Conservation (phyloP, 2,329 filamentous ascomycete species). For the Ceratocystiopsis minuta region DNA sequence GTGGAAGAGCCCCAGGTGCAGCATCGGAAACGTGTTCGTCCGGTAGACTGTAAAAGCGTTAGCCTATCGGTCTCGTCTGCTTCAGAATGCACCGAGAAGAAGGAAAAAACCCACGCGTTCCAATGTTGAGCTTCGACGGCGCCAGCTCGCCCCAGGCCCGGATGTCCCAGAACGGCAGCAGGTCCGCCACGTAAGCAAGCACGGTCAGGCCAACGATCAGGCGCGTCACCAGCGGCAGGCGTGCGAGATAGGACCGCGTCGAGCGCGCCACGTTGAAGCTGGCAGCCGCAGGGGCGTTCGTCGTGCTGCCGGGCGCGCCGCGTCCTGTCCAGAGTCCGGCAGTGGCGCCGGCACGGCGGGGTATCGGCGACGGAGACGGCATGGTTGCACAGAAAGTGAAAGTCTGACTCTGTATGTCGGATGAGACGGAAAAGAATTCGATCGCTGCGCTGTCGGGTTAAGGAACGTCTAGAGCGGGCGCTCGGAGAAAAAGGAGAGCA, state of each 20-base stretch:
- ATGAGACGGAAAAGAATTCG: no score
- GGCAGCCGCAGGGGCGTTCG: conserved; percentile 1
- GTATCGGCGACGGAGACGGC: background rate
- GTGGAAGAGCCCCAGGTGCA: conserved; percentile 71
- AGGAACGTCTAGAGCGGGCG: no score
- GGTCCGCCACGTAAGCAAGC: conserved; percentile 47
- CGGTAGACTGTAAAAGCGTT: conserved; percentile 51
- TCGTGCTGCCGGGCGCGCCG: no score
- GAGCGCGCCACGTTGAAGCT: conserved; percentile 54
- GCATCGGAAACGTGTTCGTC: conserved; percentile 77
- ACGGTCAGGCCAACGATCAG: conserved; percentile 48
- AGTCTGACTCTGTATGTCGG: no score
- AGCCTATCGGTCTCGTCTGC: background rate
- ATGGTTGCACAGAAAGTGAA: background rate
- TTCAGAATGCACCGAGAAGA: background rate
- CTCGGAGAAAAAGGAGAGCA: no score
- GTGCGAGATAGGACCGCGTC: conserved; percentile 56
- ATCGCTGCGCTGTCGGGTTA: no score
- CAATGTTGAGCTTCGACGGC: conserved; percentile 55
- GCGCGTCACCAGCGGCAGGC: conserved; percentile 78
- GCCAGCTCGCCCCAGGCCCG: conserved; percentile 62
- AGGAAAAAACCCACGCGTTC: conserved; percentile 41
- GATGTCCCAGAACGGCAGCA: conserved; percentile 55
- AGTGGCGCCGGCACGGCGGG: no score
- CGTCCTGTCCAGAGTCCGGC: background rate